phyloP scores from a whole-genome alignment of 2,329 filamentous ascomycete species.

The Cladophialophora exuberans region DNA sequence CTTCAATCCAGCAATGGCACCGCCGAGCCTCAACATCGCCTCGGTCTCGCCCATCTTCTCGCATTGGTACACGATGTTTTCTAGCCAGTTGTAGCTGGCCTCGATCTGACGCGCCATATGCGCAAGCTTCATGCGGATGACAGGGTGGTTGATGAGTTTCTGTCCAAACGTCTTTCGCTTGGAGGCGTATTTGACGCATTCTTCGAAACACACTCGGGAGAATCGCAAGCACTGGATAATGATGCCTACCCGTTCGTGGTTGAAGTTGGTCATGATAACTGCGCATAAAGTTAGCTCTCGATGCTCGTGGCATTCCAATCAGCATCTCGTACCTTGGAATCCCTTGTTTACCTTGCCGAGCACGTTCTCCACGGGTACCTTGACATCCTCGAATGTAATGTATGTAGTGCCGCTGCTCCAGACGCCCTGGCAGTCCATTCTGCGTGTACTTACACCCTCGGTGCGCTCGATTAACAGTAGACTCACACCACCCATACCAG shows the following conservation, averaged over 20 bases:
- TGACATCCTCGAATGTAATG: slow-evolving; percentile 97
- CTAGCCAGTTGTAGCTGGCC: slow-evolving; percentile 94
- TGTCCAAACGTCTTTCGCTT: slow-evolving; percentile 97
- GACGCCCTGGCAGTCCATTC: slow-evolving; percentile 98
- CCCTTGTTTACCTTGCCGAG: slow-evolving; percentile 98
- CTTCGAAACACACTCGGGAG: slow-evolving; percentile 94
- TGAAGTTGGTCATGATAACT: slow-evolving; percentile 99
- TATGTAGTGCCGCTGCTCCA: slow-evolving; percentile 96
- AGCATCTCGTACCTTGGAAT: slow-evolving; percentile 69
- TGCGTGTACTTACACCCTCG: slow-evolving; percentile 86
- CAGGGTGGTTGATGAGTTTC: slow-evolving; percentile 93
- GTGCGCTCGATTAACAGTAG: slow-evolving; percentile 89
- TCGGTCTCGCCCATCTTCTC: slow-evolving; percentile 90
- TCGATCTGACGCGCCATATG: slow-evolving; percentile 99
- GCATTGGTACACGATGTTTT: slow-evolving; percentile 93
- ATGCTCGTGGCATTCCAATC: neutral
- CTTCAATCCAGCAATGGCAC: slow-evolving; percentile 90
- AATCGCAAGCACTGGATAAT: slow-evolving; percentile 97
- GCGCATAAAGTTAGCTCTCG: neutral
- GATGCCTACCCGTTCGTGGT: slow-evolving; percentile 98
- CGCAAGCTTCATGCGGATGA: slow-evolving; percentile 95
- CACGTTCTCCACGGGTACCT: slow-evolving; percentile 98
- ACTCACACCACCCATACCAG: slow-evolving; percentile 90
- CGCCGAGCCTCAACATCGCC: slow-evolving; percentile 93
- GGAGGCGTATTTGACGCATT: slow-evolving; percentile 94